Evolutionary conservation across 257 asterid genomes (phyloP).

Genomic region (Galeopsis tetrahit): DNA sequence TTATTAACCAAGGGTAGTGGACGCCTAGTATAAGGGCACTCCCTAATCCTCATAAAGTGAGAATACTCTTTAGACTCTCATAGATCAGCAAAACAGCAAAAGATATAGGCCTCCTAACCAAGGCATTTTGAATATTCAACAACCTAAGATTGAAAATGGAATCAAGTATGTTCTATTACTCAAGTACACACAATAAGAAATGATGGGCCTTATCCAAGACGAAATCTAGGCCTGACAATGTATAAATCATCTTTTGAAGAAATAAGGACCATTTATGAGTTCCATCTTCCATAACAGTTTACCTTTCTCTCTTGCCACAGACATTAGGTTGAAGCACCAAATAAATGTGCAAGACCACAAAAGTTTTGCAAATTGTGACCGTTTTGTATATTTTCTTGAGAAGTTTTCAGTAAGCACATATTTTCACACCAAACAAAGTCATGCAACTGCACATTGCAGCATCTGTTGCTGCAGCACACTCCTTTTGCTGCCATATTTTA

Average conservation of each 20-base stretch:
- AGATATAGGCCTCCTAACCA: neutral
- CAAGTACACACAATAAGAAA: neutral
- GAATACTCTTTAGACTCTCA: neutral
- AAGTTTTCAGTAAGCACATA: slow-evolving; percentile 15
- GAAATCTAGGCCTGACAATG: neutral
- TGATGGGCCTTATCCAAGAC: neutral
- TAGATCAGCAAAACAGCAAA: slow-evolving; percentile 8
- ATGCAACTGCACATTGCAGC: neutral
- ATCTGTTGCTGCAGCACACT: slow-evolving; percentile 9
- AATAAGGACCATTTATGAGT: neutral
- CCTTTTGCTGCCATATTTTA: slow-evolving; percentile 9
- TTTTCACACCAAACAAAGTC: slow-evolving; percentile 7
- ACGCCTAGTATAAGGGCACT: neutral
- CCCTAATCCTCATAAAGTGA: slow-evolving; percentile 10
- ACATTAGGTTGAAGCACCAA: slow-evolving; percentile 13
- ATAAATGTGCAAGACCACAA: neutral
- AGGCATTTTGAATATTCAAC: neutral
- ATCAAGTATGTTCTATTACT: neutral
- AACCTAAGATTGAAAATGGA: neutral
- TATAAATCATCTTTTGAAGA: neutral
- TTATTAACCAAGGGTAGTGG: neutral
- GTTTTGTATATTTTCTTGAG: neutral
- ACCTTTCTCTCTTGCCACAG: slow-evolving; percentile 19
- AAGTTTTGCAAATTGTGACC: neutral
- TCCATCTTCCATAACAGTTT: neutral